These are phyloP conservation scores for Didymosphaeria variabile DNA, from an alignment of 2,329 filamentous ascomycete genomes.

Conservation along the genomic window DNA sequence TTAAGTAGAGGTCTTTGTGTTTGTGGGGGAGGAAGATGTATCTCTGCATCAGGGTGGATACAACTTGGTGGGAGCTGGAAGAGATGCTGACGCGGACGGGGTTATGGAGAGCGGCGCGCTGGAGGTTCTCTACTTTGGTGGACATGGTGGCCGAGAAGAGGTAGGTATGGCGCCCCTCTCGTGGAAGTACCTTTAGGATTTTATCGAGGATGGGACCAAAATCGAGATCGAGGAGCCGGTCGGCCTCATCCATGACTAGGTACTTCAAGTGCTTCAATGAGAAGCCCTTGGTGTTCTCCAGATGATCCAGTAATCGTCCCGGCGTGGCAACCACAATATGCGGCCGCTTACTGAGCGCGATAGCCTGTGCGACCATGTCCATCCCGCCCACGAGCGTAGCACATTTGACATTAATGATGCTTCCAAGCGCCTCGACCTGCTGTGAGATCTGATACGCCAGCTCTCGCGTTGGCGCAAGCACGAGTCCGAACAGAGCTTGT, in stretches of 20 bases:
- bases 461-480: conserved; percentile 92
- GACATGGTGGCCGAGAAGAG: conserved; percentile 96
- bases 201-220: conserved; percentile 94
- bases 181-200: conserved; percentile 85
- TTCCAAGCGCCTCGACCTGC: conserved; percentile 85
- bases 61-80: conserved; percentile 87
- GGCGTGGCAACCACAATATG: conserved; percentile 92
- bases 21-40: conserved; percentile 80
- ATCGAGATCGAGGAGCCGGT: conserved; percentile 89
- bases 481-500: conserved; percentile 83
- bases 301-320: conserved; percentile 85
- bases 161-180: conserved; percentile 66
- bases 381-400: conserved; percentile 90
- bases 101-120: conserved; percentile 86
- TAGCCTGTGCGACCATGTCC: conserved; percentile 92
- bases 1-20: conserved; percentile 88
- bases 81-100: conserved; percentile 85
- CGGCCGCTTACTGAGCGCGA: conserved; percentile 93
- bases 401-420: conserved; percentile 85
- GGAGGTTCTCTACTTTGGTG: conserved; percentile 90
- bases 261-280: conserved; percentile 83
- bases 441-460: conserved; percentile 90
- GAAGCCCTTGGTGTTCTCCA: conserved; percentile 98
- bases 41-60: conserved; percentile 84
- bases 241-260: conserved; percentile 94